Evolutionary conservation across 306 rosid genomes (phyloP), one percentile per base, ranked within the genome.

Genomic region (Dryas octopetala): DNA sequence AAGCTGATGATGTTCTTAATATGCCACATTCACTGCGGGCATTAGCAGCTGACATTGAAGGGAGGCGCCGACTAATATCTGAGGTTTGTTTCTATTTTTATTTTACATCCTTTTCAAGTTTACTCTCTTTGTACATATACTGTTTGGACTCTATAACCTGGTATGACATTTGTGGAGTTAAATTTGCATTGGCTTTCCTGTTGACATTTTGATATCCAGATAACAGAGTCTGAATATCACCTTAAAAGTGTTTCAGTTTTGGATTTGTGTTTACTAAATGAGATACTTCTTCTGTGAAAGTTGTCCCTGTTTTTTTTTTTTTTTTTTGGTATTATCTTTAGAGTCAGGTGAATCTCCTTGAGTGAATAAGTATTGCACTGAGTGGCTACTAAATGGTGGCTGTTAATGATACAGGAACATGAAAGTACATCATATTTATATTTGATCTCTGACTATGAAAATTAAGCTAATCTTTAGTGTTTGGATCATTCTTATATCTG

Each of bases 41-140:
- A 53, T 84, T 92, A 76, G 85, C 90, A 62, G 86, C 84, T 69
- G 97, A 88, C 80, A 84, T 83, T 72, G 96, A 92, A 41, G 96
- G 96, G 76, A 92, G 97, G 70, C 96, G 92, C 44, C 85, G 93
- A 54, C 84, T 90, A 52, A 76, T 92, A 84, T 86, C 94, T 70
- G 96, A 90, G 97, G 97, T 92, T 83, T 76, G 75, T 48, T 52
- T 72, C 49, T 62, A 45, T 40, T 58, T 60, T 65, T 80, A 64
- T 71, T 81, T 66, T 68, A 44, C 50, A 3, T 47, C 26, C 65
- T 74, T 70, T 55, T 68, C 40, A n/a, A 44, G 64, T 71, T 58
- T n/a, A 52, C 54, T 66, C 60, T 54, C 28, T 58, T 38, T 4
- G 4, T 59, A 66, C 32, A 0, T 53, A 38, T 77, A 63, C 72